These are phyloP conservation scores for Paraphaeosphaeria minitans DNA, from an alignment of 2,329 filamentous ascomycete genomes.

Conservation along the genomic window DNA sequence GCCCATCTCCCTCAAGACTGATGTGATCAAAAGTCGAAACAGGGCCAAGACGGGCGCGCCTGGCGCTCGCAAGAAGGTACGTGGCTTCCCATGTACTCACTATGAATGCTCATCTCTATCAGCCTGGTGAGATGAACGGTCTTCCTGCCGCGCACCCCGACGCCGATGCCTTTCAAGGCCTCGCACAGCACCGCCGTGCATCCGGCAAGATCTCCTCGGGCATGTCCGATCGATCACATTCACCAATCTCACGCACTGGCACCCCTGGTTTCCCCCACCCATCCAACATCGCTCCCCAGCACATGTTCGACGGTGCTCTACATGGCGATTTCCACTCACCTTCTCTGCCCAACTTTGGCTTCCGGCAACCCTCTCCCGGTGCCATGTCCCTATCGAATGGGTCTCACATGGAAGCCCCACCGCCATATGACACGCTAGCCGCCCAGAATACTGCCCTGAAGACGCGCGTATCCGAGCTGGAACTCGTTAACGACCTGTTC, in stretches of 20 bases:
- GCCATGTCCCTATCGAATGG: slow-evolving; percentile 62
- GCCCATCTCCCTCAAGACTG: slow-evolving; percentile 95
- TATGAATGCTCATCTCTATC: slow-evolving; percentile 15
- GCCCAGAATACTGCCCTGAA: slow-evolving; percentile 86
- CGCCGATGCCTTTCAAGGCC: slow-evolving; percentile 58
- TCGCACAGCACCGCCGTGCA: slow-evolving; percentile 66
- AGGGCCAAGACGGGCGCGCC: slow-evolving; percentile 88
- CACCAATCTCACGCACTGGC: slow-evolving; percentile 77
- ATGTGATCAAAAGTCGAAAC: slow-evolving; percentile 99
- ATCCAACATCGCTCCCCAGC: slow-evolving; percentile 72
- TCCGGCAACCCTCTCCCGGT: slow-evolving; percentile 61
- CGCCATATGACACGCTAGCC: slow-evolving; percentile 79
- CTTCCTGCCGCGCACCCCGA: slow-evolving; percentile 61
- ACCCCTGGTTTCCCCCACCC: slow-evolving; percentile 73
- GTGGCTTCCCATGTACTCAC: slow-evolving; percentile 14
- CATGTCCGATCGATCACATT: slow-evolving; percentile 74
- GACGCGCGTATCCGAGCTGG: slow-evolving; percentile 91
- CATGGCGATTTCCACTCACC: slow-evolving; percentile 70
- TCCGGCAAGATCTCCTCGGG: slow-evolving; percentile 76
- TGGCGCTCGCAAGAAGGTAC: slow-evolving; percentile 82
- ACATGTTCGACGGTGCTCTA: slow-evolving; percentile 77
- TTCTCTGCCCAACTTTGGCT: slow-evolving; percentile 49
- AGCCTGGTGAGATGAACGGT: slow-evolving; percentile 57
- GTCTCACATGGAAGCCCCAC: slow-evolving; percentile 71
- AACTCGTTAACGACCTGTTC: slow-evolving; percentile 84